Evolutionary conservation across 2,329 filamentous ascomycete species (phyloP), one percentile per base, ranked within the genome.

Genomic region (Penicillium sp.): DNA sequence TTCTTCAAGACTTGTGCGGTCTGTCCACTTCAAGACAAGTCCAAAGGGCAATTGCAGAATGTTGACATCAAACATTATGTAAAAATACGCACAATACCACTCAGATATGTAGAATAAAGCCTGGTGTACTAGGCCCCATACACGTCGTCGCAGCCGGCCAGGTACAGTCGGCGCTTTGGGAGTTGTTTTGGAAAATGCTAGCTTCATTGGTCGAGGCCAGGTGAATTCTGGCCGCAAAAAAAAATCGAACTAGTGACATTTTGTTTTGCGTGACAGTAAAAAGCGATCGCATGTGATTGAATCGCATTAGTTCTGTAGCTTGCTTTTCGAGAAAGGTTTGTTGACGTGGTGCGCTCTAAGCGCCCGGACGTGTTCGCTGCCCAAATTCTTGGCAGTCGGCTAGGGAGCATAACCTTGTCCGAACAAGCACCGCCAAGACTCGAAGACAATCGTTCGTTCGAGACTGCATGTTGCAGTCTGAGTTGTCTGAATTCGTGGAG

Each of bases 1-100:
- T 64, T 79, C 78, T 64, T 79, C 74, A 8, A 78, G 40, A 13
- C 71, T 72, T 15, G 73, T 75, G 40, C 75, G 68, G 49, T 77
- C 73, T 13, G 72, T 76, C 73, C 75, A 78, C 70, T 80, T 79
- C 58, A 79, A 60, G 15, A 80, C 61, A 5, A 79, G 70, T 3
- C 75, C 78, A 64, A 80, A 79, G n/a, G 75, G 77, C 8, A 79
- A 68, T 53, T 75, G 64, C 3, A 72, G 60, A 42, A 78, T 73
- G 17, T 73, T 64, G 28, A 66, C 62, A 49, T 74, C 53, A 44
- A 69, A 74, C 4, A 30, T 19, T 45, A 74, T 65, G 10, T 56
- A 58, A 33, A 73, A 64, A 69, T 69, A 77, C 37, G 26, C 61
- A 54, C 72, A 77, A 58, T 78, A 79, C 54, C 66, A 66, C 44